Evolutionary conservation across 768 basidiomycete species (phyloP), one percentile per base, ranked within the genome.

Genomic region (Russula sp.): DNA sequence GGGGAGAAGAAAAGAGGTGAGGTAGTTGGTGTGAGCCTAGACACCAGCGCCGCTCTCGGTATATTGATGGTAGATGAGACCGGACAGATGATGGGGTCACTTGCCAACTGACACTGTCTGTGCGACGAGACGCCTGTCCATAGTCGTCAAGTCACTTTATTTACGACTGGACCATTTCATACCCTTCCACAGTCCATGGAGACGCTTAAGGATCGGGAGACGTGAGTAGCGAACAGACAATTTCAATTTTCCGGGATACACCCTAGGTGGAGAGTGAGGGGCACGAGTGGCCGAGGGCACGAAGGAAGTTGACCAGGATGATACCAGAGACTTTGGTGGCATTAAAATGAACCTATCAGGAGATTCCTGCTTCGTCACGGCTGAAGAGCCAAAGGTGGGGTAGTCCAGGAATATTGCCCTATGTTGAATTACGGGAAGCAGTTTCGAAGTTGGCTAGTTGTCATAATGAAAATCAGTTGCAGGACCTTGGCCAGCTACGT

Each of bases 181-280:
- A 58, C 61, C 61, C 20, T 58, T 62, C 61, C 56, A 58, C 10
- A 62, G 16, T 13, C 42, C 50, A 22, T 52, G 50, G 32, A 63
- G 39, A 45, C 49, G 38, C 34, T 16, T 54, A 6, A 59, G 32
- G 14, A 52, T 29, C 6, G 35, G 42, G n/a, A 45, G 20, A 34
- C 39, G 61, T 42, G 32, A 50, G 22, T 22, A 41, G 14, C 36
- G 29, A 16, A 8, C 9, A 7, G 20, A 32, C 1, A 11, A 8
- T 36, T 50, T 49, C 1, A 11, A 8, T n/a, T 49, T 41, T 41
- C 5, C 32, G 11, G 16, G 50, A 35, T 6, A 8, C 13, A 48
- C n/a, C 18, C 34, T 46, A 11, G 14, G 60, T 14, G 34, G 39
- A n/a, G 54, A 25, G 41, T 41, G 22, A 7, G 34, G 32, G n/a